Conservation (phyloP, 225 moss, liverwort and hornwort species). For the Sphagnum contortum region DNA sequence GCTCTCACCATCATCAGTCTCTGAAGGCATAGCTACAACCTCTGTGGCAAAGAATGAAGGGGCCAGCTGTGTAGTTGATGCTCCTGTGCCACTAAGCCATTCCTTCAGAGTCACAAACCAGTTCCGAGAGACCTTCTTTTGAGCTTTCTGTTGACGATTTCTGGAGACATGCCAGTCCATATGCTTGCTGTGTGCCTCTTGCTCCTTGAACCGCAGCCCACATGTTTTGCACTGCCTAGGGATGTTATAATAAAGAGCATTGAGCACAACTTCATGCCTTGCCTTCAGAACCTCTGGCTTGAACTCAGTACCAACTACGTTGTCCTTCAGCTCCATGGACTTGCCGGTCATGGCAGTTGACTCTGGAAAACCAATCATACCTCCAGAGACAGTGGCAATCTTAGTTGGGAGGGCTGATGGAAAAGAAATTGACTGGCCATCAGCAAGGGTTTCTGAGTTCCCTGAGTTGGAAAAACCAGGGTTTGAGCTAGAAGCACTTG, state of each 20-base stretch:
- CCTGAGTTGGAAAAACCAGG: constrained; percentile 35
- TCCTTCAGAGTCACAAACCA: constrained; percentile 94
- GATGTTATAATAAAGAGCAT: constrained; percentile 85
- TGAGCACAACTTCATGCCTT: constrained; percentile 73
- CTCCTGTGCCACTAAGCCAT: constrained; percentile 88
- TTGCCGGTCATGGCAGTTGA: constrained; percentile 18
- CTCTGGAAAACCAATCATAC: constrained; percentile 5
- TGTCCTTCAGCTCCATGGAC: constrained; percentile 25
- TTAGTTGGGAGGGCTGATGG: constrained; percentile 24
- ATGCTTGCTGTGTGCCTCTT: constrained; percentile 96
- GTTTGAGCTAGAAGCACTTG: constrained; percentile 19
- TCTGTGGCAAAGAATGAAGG: constrained; percentile 95
- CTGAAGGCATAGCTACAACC: constrained; percentile 31
- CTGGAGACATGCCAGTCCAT: constrained; percentile 99
- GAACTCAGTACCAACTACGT: constrained; percentile 58
- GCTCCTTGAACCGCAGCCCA: constrained; percentile 82
- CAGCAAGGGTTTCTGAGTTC: constrained; percentile 33
- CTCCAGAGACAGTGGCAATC: constrained; percentile 9
- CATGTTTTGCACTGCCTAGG: constrained; percentile 98
- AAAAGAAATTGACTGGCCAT: constrained; percentile 41
- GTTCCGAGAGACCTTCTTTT: constrained; percentile 93
- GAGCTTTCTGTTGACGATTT: constrained; percentile 88
- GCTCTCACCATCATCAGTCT: constrained; percentile 66
- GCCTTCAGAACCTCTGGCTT: constrained; percentile 71
- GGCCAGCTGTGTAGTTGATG: constrained; percentile 67